Percentiles rank a stretch among this genome's conserved stretches.
Conservation (phyloP, 495 filamentous ascomycete species). For the Polyplosphaeria fusca region DNA sequence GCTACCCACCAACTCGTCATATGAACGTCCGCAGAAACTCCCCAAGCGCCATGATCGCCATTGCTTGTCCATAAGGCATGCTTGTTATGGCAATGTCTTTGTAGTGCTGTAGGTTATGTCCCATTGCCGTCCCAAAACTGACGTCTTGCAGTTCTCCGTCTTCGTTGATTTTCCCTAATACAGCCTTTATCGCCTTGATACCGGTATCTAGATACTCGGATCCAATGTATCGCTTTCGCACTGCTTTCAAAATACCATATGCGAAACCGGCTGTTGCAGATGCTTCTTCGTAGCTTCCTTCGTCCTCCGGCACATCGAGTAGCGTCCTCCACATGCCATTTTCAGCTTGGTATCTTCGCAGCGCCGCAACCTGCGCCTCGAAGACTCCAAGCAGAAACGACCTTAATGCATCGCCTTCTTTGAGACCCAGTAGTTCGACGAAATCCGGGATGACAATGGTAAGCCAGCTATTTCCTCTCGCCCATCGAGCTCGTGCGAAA, state of each 20-base stretch:
- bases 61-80: slow-evolving; percentile 77
- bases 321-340: slow-evolving; percentile 67
- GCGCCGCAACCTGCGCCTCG: slow-evolving; percentile 59
- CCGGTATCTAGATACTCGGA: slow-evolving; percentile 50
- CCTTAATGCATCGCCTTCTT: slow-evolving; percentile 56
- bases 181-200: slow-evolving; percentile 57
- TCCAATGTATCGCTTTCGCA: slow-evolving; percentile 63
- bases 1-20: too few species aligned
- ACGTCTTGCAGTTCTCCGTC: slow-evolving; percentile 64
- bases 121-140: slow-evolving; percentile 74
- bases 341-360: slow-evolving; percentile 52
- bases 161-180: slow-evolving; percentile 56
- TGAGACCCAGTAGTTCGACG: slow-evolving; percentile 61
- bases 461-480: slow-evolving; percentile 64
- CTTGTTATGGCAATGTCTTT: slow-evolving; percentile 64
- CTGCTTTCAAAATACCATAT: slow-evolving; percentile 68
- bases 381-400: slow-evolving; percentile 59
- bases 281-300: slow-evolving; percentile 63
- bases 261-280: slow-evolving; percentile 75
- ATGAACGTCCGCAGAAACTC: slow-evolving; percentile 59
- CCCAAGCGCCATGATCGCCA: slow-evolving; percentile 69
- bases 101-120: slow-evolving; percentile 63
- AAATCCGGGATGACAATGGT: slow-evolving; percentile 74
- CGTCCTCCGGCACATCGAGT: slow-evolving; percentile 55
- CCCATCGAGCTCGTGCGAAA: slow-evolving; percentile 68